These are phyloP conservation scores for Plantago ovata DNA, from an alignment of 257 asterid species.

Conservation along the genomic window DNA sequence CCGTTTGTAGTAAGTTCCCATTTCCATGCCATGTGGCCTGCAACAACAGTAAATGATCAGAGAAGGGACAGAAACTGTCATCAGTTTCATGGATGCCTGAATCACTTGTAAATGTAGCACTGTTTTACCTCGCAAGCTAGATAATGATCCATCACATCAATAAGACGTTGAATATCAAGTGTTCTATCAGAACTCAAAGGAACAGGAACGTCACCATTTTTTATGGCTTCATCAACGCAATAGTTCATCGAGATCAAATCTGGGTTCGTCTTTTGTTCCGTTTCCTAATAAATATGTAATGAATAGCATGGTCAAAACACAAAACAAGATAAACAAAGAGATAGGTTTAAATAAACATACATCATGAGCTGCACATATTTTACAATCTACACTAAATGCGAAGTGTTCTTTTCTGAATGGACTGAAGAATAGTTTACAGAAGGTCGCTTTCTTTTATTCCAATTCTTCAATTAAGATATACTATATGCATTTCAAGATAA, in stretches of 20 bases:
- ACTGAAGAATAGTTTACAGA: no score
- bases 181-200: constrained; percentile 87
- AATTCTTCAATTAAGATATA: no score
- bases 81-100: constrained; percentile 5
- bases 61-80: constrained; percentile 7
- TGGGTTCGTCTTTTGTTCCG: constrained; percentile 99
- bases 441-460: no score
- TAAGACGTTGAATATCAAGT: constrained; percentile 52
- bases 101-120: constrained; percentile 11
- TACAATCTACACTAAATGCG: not conserved
- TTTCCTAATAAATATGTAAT: constrained; percentile 15
- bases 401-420: not conserved
- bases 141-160: constrained; percentile 94
- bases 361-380: not conserved
- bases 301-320: not conserved
- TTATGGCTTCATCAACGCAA: constrained; percentile 94
- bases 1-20: constrained; percentile 86
- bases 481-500: no score
- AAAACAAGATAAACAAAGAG: not conserved
- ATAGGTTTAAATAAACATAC: no score
- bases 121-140: constrained; percentile 87
- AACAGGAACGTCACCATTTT: constrained; percentile 90
- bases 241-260: constrained; percentile 82
- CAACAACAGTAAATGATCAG: not conserved
- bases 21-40: constrained; percentile 99